A percentile compares a stretch with the other conserved stretches of the same genome.
Conservation (phyloP, 1,284 basidiomycete genomes). For the Cryptococcus wingfieldii region DNA sequence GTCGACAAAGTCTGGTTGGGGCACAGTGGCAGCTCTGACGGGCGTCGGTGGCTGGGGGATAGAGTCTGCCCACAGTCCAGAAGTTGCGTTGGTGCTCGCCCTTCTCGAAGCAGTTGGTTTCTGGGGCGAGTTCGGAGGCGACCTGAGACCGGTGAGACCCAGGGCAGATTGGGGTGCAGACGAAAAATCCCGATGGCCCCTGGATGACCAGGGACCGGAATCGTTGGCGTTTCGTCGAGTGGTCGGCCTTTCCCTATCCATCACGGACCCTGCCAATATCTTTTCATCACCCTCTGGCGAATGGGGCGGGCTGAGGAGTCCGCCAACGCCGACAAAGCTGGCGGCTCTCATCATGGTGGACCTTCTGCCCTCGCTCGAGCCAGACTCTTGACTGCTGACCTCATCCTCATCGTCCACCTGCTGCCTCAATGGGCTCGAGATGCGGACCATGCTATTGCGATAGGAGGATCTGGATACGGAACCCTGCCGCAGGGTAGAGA, state of each 20-base stretch:
- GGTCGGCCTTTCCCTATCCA: background rate
- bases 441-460: conserved; percentile 28
- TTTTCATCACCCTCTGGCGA: conserved; percentile 19
- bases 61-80: conserved; percentile 7
- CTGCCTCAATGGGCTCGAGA: conserved; percentile 29
- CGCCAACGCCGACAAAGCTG: conserved; percentile 24
- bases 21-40: background rate
- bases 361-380: background rate
- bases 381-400: background rate
- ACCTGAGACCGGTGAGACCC: conserved; percentile 5
- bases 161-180: background rate
- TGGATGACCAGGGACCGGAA: background rate
- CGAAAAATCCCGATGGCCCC: background rate
- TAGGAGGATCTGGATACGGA: conserved; percentile 14
- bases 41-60: background rate
- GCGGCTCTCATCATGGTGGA: conserved; percentile 13
- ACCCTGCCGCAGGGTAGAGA: conserved; percentile 1
- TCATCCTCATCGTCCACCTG: conserved; percentile 28
- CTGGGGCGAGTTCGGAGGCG: conserved; percentile 14
- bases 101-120: background rate
- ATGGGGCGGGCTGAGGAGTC: conserved; percentile 25
- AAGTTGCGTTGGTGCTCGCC: background rate
- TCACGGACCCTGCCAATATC: conserved; percentile 2
- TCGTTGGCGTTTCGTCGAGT: background rate
- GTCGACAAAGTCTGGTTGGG: conserved; percentile 10